These are phyloP conservation scores for Onygena corvina DNA, from an alignment of 2,329 filamentous ascomycete genomes.

Conservation along the genomic window DNA sequence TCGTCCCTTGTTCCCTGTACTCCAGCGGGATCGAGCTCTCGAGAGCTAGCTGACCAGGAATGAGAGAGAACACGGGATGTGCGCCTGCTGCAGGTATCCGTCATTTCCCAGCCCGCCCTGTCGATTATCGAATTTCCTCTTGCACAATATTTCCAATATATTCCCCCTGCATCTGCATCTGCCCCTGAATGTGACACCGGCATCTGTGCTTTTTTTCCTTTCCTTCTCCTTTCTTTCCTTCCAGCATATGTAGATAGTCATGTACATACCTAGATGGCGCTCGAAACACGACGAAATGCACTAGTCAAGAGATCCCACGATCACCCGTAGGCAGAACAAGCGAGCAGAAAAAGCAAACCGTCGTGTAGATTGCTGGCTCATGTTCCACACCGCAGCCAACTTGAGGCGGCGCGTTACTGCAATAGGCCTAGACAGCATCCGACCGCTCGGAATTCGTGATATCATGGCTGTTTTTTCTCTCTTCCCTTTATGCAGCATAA, in stretches of 20 bases:
- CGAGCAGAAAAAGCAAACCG: constrained; percentile 1
- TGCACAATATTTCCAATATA: background rate
- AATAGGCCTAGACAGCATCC: background rate
- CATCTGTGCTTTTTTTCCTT: too few species aligned
- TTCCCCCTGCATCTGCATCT: background rate
- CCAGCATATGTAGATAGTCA: too few species aligned
- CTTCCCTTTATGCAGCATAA: background rate
- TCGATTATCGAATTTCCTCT: background rate
- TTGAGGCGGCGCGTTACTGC: background rate
- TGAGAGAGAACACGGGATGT: background rate
- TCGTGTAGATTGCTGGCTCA: background rate
- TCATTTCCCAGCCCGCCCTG: background rate
- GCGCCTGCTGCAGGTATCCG: background rate
- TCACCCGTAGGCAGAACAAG: too few species aligned
- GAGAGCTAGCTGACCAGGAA: background rate
- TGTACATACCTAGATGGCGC: too few species aligned
- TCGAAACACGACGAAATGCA: too few species aligned
- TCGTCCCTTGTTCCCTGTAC: background rate
- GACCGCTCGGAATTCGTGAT: background rate
- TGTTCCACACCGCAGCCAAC: constrained; percentile 4
- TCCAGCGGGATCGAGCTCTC: background rate
- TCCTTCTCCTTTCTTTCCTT: background rate
- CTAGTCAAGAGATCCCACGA: too few species aligned
- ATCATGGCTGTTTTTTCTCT: background rate
- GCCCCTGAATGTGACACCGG: background rate